These are phyloP conservation scores for Trichoderma guizhouense DNA, from an alignment of 2,329 filamentous ascomycete species.

Conservation along the genomic window DNA sequence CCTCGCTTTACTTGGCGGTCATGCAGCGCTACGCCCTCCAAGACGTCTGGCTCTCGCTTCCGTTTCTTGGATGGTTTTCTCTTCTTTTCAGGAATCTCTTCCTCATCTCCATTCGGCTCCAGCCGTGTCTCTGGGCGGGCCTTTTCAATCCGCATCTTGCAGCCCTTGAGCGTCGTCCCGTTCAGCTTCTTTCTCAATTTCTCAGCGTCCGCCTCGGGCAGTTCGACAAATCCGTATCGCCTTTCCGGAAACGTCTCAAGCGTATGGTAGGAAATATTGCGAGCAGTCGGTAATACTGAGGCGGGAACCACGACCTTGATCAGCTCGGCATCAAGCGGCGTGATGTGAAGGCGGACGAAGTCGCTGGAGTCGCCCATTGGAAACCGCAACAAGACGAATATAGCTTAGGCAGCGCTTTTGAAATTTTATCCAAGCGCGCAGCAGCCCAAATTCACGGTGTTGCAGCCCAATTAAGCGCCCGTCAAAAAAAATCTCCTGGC, in stretches of 20 bases:
- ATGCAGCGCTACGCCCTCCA: conserved; percentile 67
- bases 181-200: conserved; percentile 89
- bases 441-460: background rate
- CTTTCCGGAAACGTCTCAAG: conserved; percentile 86
- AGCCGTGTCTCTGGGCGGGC: conserved; percentile 59
- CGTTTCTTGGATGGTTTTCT: conserved; percentile 45
- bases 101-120: conserved; percentile 34
- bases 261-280: conserved; percentile 83
- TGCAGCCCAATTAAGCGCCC: conserved; percentile 13
- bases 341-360: conserved; percentile 67
- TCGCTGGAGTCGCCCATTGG: conserved; percentile 23
- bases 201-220: conserved; percentile 79
- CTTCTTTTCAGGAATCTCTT: conserved; percentile 30
- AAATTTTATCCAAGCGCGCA: background rate
- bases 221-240: conserved; percentile 83
- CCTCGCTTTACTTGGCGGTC: conserved; percentile 82
- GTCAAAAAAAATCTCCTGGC: background rate
- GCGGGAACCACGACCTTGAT: conserved; percentile 69
- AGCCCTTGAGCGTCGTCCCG: conserved; percentile 77
- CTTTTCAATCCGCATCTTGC: conserved; percentile 79
- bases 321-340: conserved; percentile 75
- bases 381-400: background rate
- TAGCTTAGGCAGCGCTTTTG: background rate
- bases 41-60: conserved; percentile 49
- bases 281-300: conserved; percentile 61